Percentiles rank a stretch among this genome's conserved stretches.
Conservation (phyloP, 352 stramenopile genomes). For the Plasmopara halstedii region DNA sequence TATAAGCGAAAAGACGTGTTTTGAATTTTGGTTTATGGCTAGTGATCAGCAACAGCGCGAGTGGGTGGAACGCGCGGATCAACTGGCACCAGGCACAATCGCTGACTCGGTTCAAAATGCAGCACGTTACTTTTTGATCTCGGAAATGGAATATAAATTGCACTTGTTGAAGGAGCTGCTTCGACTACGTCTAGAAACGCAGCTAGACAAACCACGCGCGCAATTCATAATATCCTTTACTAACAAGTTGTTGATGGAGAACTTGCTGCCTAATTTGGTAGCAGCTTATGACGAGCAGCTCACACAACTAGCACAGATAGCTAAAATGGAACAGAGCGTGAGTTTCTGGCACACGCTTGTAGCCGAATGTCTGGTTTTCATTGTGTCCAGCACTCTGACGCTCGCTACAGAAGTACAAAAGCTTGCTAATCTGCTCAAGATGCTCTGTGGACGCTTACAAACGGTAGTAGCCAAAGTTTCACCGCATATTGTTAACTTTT, state of each 20-base stretch:
- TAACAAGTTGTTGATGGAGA: slow-evolving; percentile 51
- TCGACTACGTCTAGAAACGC: slow-evolving; percentile 51
- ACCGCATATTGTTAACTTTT: slow-evolving; percentile 76
- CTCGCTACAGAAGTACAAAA: slow-evolving; percentile 46
- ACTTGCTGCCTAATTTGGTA: slow-evolving; percentile 45
- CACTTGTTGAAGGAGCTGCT: slow-evolving; percentile 70
- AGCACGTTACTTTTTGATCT: slow-evolving; percentile 67
- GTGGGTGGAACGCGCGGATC: slow-evolving; percentile 65
- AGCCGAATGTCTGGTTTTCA: slow-evolving; percentile 57
- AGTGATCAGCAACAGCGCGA: slow-evolving; percentile 61
- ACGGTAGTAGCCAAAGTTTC: slow-evolving; percentile 59
- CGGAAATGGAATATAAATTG: slow-evolving; percentile 69
- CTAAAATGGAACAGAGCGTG: slow-evolving; percentile 50
- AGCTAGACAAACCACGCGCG: slow-evolving; percentile 42
- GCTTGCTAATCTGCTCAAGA: slow-evolving; percentile 43
- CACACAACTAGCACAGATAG: slow-evolving; percentile 44
- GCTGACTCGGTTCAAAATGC: slow-evolving; percentile 52
- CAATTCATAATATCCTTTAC: slow-evolving; percentile 64
- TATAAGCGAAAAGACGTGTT: slow-evolving; percentile 50
- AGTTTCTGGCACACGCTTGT: slow-evolving; percentile 76
- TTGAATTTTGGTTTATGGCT: slow-evolving; percentile 72
- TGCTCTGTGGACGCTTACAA: slow-evolving; percentile 51
- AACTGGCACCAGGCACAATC: slow-evolving; percentile 36
- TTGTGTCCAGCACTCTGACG: slow-evolving; percentile 44
- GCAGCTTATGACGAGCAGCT: slow-evolving; percentile 40